Conservation (phyloP, 225 moss, liverwort and hornwort species). For the Physcomitrellopsis africana region DNA sequence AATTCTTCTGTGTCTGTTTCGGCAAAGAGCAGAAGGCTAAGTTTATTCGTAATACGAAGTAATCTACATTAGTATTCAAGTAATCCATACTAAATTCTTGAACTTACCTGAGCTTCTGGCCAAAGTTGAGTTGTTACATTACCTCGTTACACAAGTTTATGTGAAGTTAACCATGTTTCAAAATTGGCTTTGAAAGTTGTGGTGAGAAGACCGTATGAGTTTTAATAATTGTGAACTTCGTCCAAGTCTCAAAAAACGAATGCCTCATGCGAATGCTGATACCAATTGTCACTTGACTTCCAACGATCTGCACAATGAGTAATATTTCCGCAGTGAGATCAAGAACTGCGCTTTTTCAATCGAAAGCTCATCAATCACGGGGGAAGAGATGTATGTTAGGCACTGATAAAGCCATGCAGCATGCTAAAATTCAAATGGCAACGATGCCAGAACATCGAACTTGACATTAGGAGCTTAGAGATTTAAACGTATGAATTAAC, state of each 20-base stretch:
- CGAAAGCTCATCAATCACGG: background rate
- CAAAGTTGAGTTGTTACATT: background rate
- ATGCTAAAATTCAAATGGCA: background rate
- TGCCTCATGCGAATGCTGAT: background rate
- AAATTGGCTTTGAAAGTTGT: background rate
- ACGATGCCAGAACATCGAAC: slow-evolving; percentile 3
- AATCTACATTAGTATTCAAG: background rate
- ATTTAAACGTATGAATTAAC: background rate
- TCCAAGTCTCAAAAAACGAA: background rate
- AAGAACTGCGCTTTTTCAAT: background rate
- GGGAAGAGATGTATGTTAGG: background rate
- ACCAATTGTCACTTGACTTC: background rate
- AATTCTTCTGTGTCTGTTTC: slow-evolving; percentile 10
- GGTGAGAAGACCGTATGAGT: slow-evolving; percentile 2
- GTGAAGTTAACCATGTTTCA: background rate
- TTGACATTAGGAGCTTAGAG: background rate
- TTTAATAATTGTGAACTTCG: slow-evolving; percentile 3
- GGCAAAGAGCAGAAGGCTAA: slow-evolving; percentile 3
- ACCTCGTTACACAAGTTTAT: slow-evolving; percentile 2
- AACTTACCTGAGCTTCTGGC: background rate
- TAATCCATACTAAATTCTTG: too few species aligned
- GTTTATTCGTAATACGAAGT: slow-evolving; percentile 2
- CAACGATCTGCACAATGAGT: background rate
- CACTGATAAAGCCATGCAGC: background rate
- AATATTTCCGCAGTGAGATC: background rate